Conservation (phyloP, 441 rosid species). For the Pelargonium myrrhifolium region DNA sequence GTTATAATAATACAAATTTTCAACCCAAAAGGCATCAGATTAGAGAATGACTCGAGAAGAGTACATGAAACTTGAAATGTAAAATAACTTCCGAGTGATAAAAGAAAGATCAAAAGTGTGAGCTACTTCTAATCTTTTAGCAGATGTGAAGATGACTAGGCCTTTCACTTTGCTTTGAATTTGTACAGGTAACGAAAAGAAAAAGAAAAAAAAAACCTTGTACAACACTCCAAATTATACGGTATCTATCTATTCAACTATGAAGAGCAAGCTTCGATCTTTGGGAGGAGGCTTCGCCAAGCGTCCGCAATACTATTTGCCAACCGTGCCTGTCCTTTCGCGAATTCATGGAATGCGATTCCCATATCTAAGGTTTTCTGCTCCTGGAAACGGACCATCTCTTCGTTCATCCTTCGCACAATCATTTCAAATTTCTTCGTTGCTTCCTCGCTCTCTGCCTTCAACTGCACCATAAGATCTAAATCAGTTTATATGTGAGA, state of each 20-base stretch:
- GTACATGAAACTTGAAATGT: no score
- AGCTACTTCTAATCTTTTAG: no score
- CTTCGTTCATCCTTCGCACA: slow-evolving; percentile 72
- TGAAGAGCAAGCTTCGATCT: slow-evolving; percentile 67
- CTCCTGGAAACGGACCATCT: slow-evolving; percentile 84
- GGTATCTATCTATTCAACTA: background rate
- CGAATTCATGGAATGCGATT: slow-evolving; percentile 84
- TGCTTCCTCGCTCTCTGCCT: slow-evolving; percentile 77
- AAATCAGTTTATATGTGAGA: background rate
- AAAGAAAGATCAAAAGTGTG: no score
- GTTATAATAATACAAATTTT: no score
- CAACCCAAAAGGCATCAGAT: no score
- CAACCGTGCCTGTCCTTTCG: slow-evolving; percentile 85
- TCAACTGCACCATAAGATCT: slow-evolving; percentile 46
- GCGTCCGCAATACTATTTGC: slow-evolving; percentile 81
- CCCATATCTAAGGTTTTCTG: slow-evolving; percentile 87
- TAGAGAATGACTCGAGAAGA: no score
- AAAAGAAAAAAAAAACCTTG: no score
- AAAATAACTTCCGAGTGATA: no score
- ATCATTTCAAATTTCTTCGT: slow-evolving; percentile 63
- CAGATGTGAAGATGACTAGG: no score
- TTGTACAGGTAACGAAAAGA: no score
- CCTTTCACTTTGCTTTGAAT: no score
- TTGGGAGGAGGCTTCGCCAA: slow-evolving; percentile 96
- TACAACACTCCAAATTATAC: no score